These are phyloP conservation scores for Xylaria acuta DNA, from an alignment of 495 filamentous ascomycete genomes.

Conservation along the genomic window DNA sequence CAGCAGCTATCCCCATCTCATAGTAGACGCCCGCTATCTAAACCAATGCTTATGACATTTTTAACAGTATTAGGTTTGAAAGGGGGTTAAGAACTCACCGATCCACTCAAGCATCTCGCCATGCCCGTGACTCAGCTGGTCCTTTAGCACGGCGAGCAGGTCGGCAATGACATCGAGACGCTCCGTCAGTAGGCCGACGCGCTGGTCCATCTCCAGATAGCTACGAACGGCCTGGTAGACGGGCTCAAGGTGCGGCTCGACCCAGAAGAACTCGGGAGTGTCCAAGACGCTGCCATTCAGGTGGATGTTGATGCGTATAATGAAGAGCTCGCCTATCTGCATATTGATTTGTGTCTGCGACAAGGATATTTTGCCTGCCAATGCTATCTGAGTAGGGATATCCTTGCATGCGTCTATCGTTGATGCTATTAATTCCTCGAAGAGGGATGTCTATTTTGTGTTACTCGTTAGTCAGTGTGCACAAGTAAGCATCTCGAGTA, in stretches of 20 bases:
- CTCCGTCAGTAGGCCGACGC: slow-evolving; percentile 89
- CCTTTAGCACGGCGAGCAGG: slow-evolving; percentile 90
- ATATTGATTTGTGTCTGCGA: slow-evolving; percentile 90
- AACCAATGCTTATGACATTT: not conserved
- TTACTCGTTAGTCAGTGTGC: not conserved
- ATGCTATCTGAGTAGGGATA: slow-evolving; percentile 86
- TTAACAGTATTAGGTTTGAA: not conserved
- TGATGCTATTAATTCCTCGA: slow-evolving; percentile 92
- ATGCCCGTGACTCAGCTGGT: slow-evolving; percentile 95
- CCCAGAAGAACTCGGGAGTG: slow-evolving; percentile 97
- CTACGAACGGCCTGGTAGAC: slow-evolving; percentile 93
- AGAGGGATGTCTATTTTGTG: slow-evolving; percentile 78
- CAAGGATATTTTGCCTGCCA: slow-evolving; percentile 88
- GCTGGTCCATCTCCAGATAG: slow-evolving; percentile 97
- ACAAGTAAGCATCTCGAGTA: not conserved
- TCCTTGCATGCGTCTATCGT: slow-evolving; percentile 90
- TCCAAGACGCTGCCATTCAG: slow-evolving; percentile 97
- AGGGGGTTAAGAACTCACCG: slow-evolving; percentile 58
- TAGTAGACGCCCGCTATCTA: not conserved
- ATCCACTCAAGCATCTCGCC: slow-evolving; percentile 97
- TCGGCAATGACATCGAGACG: slow-evolving; percentile 93
- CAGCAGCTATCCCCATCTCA: not conserved
- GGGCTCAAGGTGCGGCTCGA: slow-evolving; percentile 93
- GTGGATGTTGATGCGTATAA: slow-evolving; percentile 96
- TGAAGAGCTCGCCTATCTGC: slow-evolving; percentile 98